Evolutionary conservation across 441 rosid genomes (phyloP).

Genomic region (Rhodomyrtus psidioides): DNA sequence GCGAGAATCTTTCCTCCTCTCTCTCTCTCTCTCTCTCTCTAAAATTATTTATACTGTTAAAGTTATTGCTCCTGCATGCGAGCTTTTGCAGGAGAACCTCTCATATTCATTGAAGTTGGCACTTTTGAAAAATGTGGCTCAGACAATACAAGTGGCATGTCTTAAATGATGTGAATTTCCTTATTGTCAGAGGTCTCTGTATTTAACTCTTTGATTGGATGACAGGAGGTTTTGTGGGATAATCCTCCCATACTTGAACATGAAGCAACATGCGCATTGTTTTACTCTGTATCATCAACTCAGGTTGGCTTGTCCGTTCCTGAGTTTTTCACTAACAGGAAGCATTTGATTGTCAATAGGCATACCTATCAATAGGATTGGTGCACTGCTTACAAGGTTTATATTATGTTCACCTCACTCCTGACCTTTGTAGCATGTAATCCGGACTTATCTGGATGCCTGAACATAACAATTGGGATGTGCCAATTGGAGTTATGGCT

Average conservation of each 20-base stretch:
- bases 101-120: constrained; percentile 98
- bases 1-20: not conserved
- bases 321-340: not conserved
- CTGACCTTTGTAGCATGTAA: not conserved
- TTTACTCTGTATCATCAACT: constrained; percentile 96
- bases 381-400: not conserved
- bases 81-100: constrained; percentile 73
- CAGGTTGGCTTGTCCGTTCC: constrained; percentile 36
- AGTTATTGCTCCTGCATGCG: not conserved
- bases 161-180: not conserved
- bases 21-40: not conserved
- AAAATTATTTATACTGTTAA: not conserved
- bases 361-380: not conserved
- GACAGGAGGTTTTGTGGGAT: constrained; percentile 94
- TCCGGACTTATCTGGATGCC: not conserved
- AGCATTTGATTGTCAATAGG: not conserved
- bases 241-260: constrained; percentile 76
- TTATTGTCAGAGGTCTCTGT: not conserved
- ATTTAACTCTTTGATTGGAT: not conserved
- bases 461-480: not conserved
- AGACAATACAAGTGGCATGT: constrained; percentile 65
- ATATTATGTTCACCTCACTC: not conserved
- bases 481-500: not conserved
- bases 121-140: constrained; percentile 63
- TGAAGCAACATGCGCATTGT: constrained; percentile 78